A percentile compares a stretch with the other conserved stretches of the same genome.
Evolutionary conservation across 331 rosid species (phyloP).

Genomic region (Prunus yedoensis): DNA sequence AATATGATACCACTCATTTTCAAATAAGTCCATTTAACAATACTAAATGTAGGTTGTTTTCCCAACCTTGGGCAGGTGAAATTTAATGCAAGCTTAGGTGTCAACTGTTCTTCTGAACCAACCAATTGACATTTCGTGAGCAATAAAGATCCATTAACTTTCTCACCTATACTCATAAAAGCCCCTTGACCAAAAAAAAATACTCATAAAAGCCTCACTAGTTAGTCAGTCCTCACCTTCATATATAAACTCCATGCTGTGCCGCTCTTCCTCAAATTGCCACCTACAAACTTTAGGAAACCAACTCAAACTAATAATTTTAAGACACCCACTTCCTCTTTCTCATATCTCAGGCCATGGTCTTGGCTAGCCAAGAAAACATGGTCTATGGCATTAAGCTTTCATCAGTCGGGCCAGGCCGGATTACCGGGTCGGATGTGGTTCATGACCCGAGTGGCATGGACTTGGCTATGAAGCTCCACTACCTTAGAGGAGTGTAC

Average conservation of each 20-base stretch:
- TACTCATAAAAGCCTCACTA: background rate
- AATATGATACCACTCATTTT: too few species aligned
- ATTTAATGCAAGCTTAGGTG: background rate
- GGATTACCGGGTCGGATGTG: conserved; percentile 25
- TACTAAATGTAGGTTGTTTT: too few species aligned
- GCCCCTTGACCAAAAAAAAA: too few species aligned
- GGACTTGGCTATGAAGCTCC: conserved; percentile 92
- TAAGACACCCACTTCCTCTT: too few species aligned
- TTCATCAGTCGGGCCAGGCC: conserved; percentile 72
- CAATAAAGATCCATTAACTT: background rate
- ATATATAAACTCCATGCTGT: background rate
- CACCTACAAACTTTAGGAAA: background rate
- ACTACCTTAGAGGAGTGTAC: conserved; percentile 62
- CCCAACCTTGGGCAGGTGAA: background rate
- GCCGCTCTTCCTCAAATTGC: background rate
- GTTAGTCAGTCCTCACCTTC: too few species aligned
- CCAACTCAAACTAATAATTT: too few species aligned
- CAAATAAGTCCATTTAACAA: too few species aligned
- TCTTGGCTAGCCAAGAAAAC: conserved; percentile 25
- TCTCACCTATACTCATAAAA: background rate
- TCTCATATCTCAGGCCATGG: conserved; percentile 34
- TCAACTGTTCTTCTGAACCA: background rate
- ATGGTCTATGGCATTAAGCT: conserved; percentile 43
- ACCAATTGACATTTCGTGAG: background rate
- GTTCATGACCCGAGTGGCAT: conserved; percentile 38